Conservation (phyloP, 2,329 filamentous ascomycete genomes). For the Alternaria incomplexa region DNA sequence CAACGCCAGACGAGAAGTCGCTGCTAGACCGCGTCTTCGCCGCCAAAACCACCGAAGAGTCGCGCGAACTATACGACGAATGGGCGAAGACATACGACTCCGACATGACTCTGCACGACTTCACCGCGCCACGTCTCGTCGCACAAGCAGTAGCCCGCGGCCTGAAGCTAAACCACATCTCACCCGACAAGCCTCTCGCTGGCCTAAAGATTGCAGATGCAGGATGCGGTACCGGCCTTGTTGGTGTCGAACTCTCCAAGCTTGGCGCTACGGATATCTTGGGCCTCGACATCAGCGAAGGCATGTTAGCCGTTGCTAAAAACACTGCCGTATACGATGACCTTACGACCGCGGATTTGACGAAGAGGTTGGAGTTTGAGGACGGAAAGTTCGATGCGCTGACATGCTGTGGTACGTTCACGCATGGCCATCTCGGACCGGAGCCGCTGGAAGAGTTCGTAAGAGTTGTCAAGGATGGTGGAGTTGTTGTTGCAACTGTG, state of each 20-base stretch:
- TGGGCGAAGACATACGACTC: conserved; percentile 56
- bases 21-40: conserved; percentile 50
- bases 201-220: conserved; percentile 57
- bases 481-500: conserved; percentile 60
- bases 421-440: conserved; percentile 62
- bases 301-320: conserved; percentile 62
- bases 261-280: conserved; percentile 56
- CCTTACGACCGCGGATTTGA: conserved; percentile 57
- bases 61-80: conserved; percentile 52
- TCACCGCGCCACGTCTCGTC: conserved; percentile 51
- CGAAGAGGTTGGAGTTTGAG: conserved; percentile 48
- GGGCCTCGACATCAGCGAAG: conserved; percentile 59
- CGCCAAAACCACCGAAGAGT: conserved; percentile 44
- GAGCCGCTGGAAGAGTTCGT: conserved; percentile 57
- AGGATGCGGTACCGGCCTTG: conserved; percentile 63
- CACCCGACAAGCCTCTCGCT: conserved; percentile 12
- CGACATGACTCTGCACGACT: conserved; percentile 50
- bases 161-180: conserved; percentile 22
- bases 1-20: conserved; percentile 1
- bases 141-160: conserved; percentile 29
- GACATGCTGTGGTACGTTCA: conserved; percentile 63
- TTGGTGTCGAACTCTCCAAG: conserved; percentile 56
- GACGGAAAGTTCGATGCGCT: conserved; percentile 58
- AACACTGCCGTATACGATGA: conserved; percentile 56
- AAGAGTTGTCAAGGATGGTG: conserved; percentile 55